These are phyloP conservation scores for Agarophyton chilense DNA, from an alignment of 23 red algal genomes.

Conservation along the genomic window DNA sequence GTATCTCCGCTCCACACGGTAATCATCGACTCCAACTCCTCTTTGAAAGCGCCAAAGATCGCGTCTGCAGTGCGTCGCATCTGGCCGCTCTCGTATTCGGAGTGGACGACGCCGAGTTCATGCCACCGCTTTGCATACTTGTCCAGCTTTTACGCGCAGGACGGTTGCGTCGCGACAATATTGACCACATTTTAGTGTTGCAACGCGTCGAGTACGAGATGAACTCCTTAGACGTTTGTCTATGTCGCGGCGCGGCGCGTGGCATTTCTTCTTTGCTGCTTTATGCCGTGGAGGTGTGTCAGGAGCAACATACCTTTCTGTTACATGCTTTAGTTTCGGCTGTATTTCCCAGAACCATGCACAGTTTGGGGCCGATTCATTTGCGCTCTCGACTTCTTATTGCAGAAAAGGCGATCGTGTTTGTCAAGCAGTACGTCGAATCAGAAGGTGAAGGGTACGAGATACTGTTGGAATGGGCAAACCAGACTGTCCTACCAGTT, in stretches of 20 bases:
- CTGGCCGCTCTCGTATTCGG: background rate
- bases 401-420: background rate
- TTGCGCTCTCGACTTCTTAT: background rate
- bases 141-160: background rate
- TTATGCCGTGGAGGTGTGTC: background rate
- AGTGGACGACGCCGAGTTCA: constrained; percentile 11
- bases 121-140: constrained; percentile 6
- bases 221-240: background rate
- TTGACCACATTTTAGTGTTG: background rate
- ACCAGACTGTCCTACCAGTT: background rate
- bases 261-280: background rate
- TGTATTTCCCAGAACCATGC: background rate
- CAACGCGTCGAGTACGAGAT: constrained; percentile 9
- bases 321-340: background rate
- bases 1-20: background rate
- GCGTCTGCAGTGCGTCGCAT: background rate
- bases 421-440: background rate
- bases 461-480: constrained; percentile 5
- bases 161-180: background rate
- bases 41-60: background rate
- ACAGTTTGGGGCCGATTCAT: background rate
- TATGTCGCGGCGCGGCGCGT: background rate
- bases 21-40: background rate
- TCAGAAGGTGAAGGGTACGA: background rate
- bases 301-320: background rate